Conservation (phyloP, 169 alveolate species). For the Cryptosporidium bovis region DNA sequence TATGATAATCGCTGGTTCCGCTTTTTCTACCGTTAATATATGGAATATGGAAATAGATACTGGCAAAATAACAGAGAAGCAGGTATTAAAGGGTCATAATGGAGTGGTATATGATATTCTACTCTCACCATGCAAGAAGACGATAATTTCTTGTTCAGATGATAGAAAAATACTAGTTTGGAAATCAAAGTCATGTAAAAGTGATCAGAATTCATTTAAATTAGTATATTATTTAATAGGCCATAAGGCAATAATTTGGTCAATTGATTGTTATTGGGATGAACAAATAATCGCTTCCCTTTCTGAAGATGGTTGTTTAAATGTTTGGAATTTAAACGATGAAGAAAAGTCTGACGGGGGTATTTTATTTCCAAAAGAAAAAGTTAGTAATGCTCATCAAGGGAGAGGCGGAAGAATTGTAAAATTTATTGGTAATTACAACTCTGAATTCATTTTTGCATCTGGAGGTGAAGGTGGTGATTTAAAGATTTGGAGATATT, state of each 20-base stretch:
- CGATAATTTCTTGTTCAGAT: constrained; percentile 55
- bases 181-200: background rate
- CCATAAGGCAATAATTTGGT: constrained; percentile 58
- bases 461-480: constrained; percentile 70
- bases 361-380: background rate
- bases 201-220: background rate
- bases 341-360: background rate
- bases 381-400: constrained; percentile 33
- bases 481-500: constrained; percentile 48
- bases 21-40: constrained; percentile 36
- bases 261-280: constrained; percentile 62
- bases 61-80: background rate
- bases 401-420: constrained; percentile 67
- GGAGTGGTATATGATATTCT: constrained; percentile 50
- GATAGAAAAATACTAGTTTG: constrained; percentile 67
- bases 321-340: constrained; percentile 12
- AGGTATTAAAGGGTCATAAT: constrained; percentile 39
- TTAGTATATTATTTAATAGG: constrained; percentile 15
- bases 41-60: background rate
- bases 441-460: background rate
- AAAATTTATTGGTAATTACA: background rate
- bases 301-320: constrained; percentile 59
- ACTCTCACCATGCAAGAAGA: background rate
- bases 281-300: constrained; percentile 16
- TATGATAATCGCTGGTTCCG: constrained; percentile 54